Conservation (phyloP, 768 basidiomycete genomes). For the Kwoniella shandongensis region DNA sequence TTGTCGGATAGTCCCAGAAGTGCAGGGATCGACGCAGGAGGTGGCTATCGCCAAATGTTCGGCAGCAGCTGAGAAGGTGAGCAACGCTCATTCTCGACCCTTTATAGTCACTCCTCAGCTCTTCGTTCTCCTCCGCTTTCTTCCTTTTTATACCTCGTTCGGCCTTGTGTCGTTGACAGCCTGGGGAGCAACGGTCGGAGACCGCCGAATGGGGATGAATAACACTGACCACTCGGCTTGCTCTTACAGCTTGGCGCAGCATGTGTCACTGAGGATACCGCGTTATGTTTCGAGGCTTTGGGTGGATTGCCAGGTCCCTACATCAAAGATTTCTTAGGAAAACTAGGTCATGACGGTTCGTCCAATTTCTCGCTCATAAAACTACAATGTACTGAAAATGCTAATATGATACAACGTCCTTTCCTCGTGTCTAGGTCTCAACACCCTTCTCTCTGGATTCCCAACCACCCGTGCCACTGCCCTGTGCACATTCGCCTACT, state of each 20-base stretch:
- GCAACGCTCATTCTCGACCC: constrained; percentile 21
- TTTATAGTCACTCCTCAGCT: too few species aligned
- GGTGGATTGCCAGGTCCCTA: constrained; percentile 93
- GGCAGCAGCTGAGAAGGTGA: constrained; percentile 76
- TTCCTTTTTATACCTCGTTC: too few species aligned
- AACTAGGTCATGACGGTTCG: constrained; percentile 78
- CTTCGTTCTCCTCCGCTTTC: too few species aligned
- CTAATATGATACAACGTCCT: constrained; percentile 4
- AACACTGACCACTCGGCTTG: neutral
- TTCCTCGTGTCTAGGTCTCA: constrained; percentile 61
- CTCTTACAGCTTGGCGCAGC: constrained; percentile 43
- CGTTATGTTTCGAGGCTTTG: constrained; percentile 83
- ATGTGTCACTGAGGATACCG: constrained; percentile 71
- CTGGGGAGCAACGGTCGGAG: too few species aligned
- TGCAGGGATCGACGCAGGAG: constrained; percentile 89
- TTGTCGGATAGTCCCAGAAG: constrained; percentile 70
- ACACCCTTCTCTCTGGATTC: constrained; percentile 77
- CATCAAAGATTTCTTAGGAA: constrained; percentile 87
- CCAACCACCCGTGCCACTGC: constrained; percentile 77
- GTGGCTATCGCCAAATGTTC: constrained; percentile 84
- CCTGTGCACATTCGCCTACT: constrained; percentile 94
- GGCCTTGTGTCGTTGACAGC: too few species aligned
- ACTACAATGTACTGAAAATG: neutral
- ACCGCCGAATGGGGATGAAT: too few species aligned
- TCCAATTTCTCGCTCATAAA: constrained; percentile 1